Percentiles rank a stretch among this genome's conserved stretches.
These are phyloP conservation scores for Russula vinacea DNA, from an alignment of 768 basidiomycete species.

Conservation along the genomic window DNA sequence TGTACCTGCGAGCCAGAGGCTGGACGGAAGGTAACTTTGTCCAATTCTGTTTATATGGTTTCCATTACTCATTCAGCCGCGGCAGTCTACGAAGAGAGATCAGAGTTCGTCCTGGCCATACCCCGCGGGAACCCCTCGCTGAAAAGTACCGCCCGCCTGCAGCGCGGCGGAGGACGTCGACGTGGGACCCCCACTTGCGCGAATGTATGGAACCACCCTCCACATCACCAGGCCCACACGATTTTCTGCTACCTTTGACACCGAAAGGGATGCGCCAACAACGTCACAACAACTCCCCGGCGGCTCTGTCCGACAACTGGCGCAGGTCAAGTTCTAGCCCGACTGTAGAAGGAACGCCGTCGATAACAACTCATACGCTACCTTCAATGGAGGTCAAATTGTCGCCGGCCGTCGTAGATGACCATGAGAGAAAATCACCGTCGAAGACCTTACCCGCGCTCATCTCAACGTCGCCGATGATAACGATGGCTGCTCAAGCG, in stretches of 20 bases:
- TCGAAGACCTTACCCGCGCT: neutral
- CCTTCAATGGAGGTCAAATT: neutral
- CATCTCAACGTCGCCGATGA: neutral
- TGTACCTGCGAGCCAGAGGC: constrained; percentile 23
- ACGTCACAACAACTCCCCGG: constrained; percentile 8
- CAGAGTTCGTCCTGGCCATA: constrained; percentile 8
- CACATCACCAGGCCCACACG: neutral
- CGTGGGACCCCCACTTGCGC: constrained; percentile 9
- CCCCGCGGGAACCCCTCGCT: constrained; percentile 2
- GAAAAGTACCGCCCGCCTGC: constrained; percentile 24
- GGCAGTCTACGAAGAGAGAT: constrained; percentile 20
- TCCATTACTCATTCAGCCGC: neutral
- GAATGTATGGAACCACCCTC: neutral
- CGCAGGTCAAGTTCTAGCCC: neutral
- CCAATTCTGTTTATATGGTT: neutral
- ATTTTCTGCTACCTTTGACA: neutral
- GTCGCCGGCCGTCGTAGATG: neutral
- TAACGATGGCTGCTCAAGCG: neutral
- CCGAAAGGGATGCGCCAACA: constrained; percentile 9
- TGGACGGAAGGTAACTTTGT: constrained; percentile 14
- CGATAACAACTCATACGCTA: neutral
- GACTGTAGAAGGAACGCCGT: neutral
- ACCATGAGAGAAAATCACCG: neutral
- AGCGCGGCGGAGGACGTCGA: constrained; percentile 17
- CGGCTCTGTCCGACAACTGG: constrained; percentile 5